Evolutionary conservation across 129 eudicot species (phyloP), one percentile per base, ranked within the genome.

Genomic region (Lactuca sativa): DNA sequence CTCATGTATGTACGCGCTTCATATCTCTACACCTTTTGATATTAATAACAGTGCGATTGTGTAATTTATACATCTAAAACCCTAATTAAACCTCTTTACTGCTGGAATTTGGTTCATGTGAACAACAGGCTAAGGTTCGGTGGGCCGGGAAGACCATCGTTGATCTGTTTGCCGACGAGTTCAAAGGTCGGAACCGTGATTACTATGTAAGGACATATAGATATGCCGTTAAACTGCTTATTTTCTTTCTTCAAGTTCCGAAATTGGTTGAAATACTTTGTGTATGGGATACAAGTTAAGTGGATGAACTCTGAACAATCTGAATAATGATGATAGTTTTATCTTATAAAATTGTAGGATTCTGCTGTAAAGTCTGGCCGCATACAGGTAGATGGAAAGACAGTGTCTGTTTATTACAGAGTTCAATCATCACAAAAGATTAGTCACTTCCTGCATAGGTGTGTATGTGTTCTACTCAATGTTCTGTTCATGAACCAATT

Each of bases 101-200:
- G 78, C 56, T 54, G 40, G 14, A 21, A 21, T 55, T 56, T 75
- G 71, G 60, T 30, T 53, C 5, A 12, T 48, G 44, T 36, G 64
- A 54, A 25, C 59, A 8, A 58, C 75, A 93, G 98, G 95, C 83
- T 6, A 93, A 93, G 76, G 85, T 83, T 68, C 74, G 98, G 15
- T 93, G 98, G 98, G 90, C 95, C 0, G 92, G 97, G 72, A 93
- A 93, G 85, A 93, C 95, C 14, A 83, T 89, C 55, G 97, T 93
- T 0, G 95, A 93, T 71, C 74, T 93, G 58, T 93, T 93, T 69
- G 69, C 98, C 4, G 95, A 89, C 3, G 98, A 93, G 64, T 93
- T 93, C 51, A 89, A 83, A 70, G 98, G 98, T 15, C 87, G 98
- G 34, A 66, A 80, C 53, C 85, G 84, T 38, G 92, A 93, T 77